Base-by-base conservation (phyloP, 1,284 basidiomycete genomes). In the Ceratobasidium sp. region DNA sequence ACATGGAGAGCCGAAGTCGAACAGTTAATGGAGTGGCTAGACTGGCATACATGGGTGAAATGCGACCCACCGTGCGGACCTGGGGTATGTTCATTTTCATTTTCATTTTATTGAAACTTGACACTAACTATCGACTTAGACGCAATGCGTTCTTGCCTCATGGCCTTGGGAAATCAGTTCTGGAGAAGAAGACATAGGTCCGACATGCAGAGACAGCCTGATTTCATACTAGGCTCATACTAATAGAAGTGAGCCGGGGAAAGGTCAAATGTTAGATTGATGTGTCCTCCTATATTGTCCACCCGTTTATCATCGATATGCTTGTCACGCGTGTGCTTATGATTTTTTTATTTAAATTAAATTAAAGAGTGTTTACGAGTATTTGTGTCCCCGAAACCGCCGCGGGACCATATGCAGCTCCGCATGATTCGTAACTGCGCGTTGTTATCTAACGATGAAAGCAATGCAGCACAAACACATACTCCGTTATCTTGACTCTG, bases 21-120 rank as follows among this genome's bases (percentile, higher is more conserved):
- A 2, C 74, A 65, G 4, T 74, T 85, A 61, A 83, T 84, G 80
- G 60, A 50, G 0, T 85, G 84, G 84, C 75, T 85, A 23, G 84
- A 83, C 72, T 85, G 84, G 84, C 81, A 82, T 70, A 76, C 80
- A 3, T 85, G 84, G 84, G 76, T 82, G 16, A 81, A 80, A 67
- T 85, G 84, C 75, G 77, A 78, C 0, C 84, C 84, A 12, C 80
- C 74, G 18, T 85, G 84, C 72, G 73, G 76, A 2, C 79, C 79
- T 53, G 82, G 83, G 77, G 84, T 84, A 60, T 26, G 79, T 74
- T 2, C 3, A 23, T 32, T 26, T 46, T 21, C 3, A 30, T 16
- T 46, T 12, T 21, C 55, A 5, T 46, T 32, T 48, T 39, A 39
- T 39, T 39, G 36, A 39, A 39, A 39, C n/a, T n/a, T 1, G 5